Percentiles rank a stretch among this genome's conserved stretches.
Conservation (phyloP, 2,329 filamentous ascomycete genomes). For the Lecanosticta acicola region DNA sequence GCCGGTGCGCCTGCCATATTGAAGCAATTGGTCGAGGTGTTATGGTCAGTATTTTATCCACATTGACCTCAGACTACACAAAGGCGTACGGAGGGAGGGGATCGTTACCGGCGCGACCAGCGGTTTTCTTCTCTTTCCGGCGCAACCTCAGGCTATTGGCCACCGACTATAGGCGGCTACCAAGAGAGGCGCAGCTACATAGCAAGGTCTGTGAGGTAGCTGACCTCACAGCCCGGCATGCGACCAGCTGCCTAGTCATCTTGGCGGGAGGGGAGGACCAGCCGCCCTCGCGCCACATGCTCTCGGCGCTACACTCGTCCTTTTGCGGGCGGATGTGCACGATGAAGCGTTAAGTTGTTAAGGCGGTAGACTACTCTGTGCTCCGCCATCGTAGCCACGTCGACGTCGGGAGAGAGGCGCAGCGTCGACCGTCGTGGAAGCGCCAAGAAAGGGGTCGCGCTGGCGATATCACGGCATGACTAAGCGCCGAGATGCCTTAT, state of each 20-base stretch:
- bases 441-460: not conserved
- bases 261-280: not conserved
- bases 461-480: no score
- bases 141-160: not conserved
- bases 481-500: no score
- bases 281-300: not conserved
- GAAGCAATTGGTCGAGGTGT: conserved; percentile 1
- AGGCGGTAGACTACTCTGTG: not conserved
- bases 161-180: conserved; percentile 1
- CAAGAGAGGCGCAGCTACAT: conserved; percentile 9
- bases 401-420: not conserved
- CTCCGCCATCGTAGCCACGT: not conserved
- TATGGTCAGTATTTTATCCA: not conserved
- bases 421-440: not conserved
- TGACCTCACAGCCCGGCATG: not conserved
- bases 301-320: not conserved
- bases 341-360: not conserved
- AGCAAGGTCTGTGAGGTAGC: not conserved
- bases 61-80: not conserved
- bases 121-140: conserved; percentile 1
- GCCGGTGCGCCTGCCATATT: conserved; percentile 18
- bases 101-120: conserved; percentile 2
- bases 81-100: not conserved
- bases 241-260: not conserved
- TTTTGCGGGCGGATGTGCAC: not conserved